Base-by-base conservation (phyloP, 495 filamentous ascomycete species). In the Chaetomium tenue region DNA sequence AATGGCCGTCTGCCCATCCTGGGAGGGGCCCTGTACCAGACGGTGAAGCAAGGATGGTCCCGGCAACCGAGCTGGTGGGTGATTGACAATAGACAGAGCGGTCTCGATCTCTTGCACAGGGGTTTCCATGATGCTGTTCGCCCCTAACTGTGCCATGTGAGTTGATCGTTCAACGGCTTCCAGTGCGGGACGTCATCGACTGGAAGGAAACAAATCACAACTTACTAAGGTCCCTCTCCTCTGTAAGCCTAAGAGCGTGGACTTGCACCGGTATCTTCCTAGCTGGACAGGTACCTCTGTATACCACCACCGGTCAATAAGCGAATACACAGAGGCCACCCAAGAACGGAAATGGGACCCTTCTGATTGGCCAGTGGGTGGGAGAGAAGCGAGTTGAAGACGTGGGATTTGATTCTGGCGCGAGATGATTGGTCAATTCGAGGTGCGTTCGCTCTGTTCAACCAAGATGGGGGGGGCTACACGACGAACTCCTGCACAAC, bases 11-110 rank as follows among this genome's bases (percentile, higher is more conserved):
- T 48, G 26, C 3, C 52, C 22, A 20, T 59, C 30, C 3, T 51
- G 15, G 0, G 48, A 52, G 15, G 13, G 3, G 13, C 18, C 52
- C n/a, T 69, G 71, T 12, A 89, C 80, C 0, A 92, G 78, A 6
- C 84, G 65, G 71, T 91, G 89, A 13, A 92, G 81, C 13, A 90
- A 75, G 26, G 69, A 60, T 9, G 89, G 86, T 2, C 89, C 89
- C 8, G 78, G 72, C 5, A 89, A 68, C 11, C 71, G 66, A 26
- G 60, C 60, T 18, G 88, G 83, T 13, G 78, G 72, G 23, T 81
- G 74, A 70, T 92, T 91, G 39, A 85, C 66, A 44, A 90, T 81
- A 1, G 89, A 90, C 11, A 87, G 68, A 18, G 30, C 42, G 1
- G 62, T 57, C 12, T 22, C 47, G 18, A 18, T 30, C 37, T 64